A percentile compares a stretch with the other conserved stretches of the same genome.
Conservation (phyloP, 192 early-diverging fungal species). For the Backusella luteola region DNA sequence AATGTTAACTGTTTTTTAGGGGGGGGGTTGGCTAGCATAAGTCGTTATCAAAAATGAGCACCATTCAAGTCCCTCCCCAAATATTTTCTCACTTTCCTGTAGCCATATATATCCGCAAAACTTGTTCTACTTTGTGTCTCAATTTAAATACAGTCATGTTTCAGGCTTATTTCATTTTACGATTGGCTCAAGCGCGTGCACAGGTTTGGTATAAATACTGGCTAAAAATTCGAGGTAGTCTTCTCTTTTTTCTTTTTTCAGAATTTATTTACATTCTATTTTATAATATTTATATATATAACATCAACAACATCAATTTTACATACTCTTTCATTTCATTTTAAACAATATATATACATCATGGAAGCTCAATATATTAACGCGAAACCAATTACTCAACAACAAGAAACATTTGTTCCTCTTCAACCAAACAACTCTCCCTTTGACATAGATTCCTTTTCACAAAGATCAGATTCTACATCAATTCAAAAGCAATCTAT, state of each 20-base stretch:
- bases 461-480: not conserved
- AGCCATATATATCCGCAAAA: constrained; percentile 2
- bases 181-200: not conserved
- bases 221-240: not conserved
- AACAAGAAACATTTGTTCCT: not conserved
- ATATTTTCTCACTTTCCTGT: not conserved
- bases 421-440: not conserved
- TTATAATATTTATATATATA: not conserved
- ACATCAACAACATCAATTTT: not conserved
- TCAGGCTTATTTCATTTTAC: not conserved
- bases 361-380: constrained; percentile 5
- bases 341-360: not conserved
- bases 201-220: not conserved
- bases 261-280: not conserved
- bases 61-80: not conserved
- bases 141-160: constrained; percentile 6
- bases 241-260: not conserved
- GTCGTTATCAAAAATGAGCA: not conserved
- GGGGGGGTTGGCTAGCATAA: not conserved
- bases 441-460: not conserved
- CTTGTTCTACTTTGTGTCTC: constrained; percentile 4
- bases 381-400: not conserved
- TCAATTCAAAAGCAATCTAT: not conserved
- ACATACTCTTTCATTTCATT: too few species aligned
- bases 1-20: not conserved